Evolutionary conservation across 345 rosid genomes (phyloP), one percentile per base, ranked within the genome.

Genomic region (Gossypium longicalyx): DNA sequence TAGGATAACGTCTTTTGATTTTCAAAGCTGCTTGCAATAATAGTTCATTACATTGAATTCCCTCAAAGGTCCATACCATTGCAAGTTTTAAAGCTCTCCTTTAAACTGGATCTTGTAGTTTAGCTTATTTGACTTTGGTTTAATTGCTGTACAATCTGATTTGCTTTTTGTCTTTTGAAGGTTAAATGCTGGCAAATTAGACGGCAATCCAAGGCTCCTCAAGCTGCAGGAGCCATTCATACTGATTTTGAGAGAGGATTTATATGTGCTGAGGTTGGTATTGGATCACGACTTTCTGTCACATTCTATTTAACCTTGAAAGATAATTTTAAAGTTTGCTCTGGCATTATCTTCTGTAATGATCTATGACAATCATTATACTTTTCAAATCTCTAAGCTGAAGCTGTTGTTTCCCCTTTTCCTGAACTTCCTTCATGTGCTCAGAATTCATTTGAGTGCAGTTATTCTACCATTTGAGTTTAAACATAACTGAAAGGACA

Each of bases 161-260:
- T 77, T 70, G 58, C 73, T 53, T 69, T 71, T 78, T 82, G 43
- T 11, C 89, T 66, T 70, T 76, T 82, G 45, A 86, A 95, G 99
- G 99, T 95, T 43, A 95, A 89, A 59, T 93, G 99, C 88, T 95
- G 99, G 99, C 99, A 95, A 82, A 95, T 95, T 81, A 81, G 99
- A 80, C 80, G 94, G 58, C 98, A 82, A 81, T 73, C 96, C 73
- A 95, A 95, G 84, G 98, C 99, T 72, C 99, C 99, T 75, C 99
- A 95, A 82, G 97, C 99, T 75, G 99, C 98, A 54, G 99, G 99
- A 79, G 7, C 97, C 52, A 95, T 95, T 74, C 99, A 95, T 80
- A 53, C 91, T 79, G 98, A 95, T 82, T 95, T 95, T 80, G 98
- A 95, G 86, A 91, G 79, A 83, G 99, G 99, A 22, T 95, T 95